These are phyloP conservation scores for Arthrocladium fulminans DNA, from an alignment of 2,329 filamentous ascomycete genomes.

Conservation along the genomic window DNA sequence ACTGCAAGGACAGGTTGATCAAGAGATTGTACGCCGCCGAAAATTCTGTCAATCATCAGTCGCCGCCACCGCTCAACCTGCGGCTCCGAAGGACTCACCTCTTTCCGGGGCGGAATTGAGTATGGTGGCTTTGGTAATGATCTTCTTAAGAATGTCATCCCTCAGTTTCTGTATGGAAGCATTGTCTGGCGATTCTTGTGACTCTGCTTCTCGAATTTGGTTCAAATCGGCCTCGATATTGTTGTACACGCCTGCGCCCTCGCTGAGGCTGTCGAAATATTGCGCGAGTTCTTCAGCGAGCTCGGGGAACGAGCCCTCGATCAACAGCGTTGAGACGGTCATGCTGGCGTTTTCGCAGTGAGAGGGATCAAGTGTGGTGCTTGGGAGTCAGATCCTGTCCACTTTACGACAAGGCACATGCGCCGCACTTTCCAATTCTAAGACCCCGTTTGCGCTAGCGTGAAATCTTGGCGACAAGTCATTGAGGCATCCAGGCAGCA, in stretches of 20 bases:
- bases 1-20: conserved; percentile 83
- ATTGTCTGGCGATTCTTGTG: conserved; percentile 43
- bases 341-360: conserved; percentile 30
- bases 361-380: background rate
- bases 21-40: conserved; percentile 94
- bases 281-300: conserved; percentile 89
- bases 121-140: conserved; percentile 67
- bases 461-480: conserved; percentile 1
- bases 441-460: background rate
- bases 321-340: conserved; percentile 54
- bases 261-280: conserved; percentile 77
- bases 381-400: background rate
- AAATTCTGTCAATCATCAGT: conserved; percentile 55
- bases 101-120: conserved; percentile 87
- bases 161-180: conserved; percentile 44
- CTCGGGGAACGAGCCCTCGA: conserved; percentile 92
- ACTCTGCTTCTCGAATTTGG: conserved; percentile 45
- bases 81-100: conserved; percentile 36
- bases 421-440: conserved; percentile 4
- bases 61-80: conserved; percentile 11
- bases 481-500: conserved; percentile 1
- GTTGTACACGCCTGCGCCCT: conserved; percentile 46
- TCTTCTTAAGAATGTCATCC: conserved; percentile 79
- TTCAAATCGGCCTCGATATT: conserved; percentile 63
- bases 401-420: background rate